Percentiles rank a stretch among this genome's conserved stretches.
Evolutionary conservation across 345 rosid species (phyloP).

Genomic region (Excoecaria cochinchinensis): DNA sequence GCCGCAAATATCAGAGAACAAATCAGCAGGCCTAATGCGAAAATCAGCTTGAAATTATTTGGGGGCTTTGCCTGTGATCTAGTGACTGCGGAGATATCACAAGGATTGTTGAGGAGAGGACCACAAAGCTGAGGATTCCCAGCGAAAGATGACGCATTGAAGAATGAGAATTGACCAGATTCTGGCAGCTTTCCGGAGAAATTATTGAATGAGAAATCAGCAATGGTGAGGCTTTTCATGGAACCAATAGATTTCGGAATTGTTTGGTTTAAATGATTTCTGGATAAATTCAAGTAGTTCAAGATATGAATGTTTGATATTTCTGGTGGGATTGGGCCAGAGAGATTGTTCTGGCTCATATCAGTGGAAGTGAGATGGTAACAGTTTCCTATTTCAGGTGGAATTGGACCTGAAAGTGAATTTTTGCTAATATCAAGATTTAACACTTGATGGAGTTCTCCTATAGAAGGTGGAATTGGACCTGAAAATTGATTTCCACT

Average conservation of each 20-base stretch:
- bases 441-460: constrained; percentile 25
- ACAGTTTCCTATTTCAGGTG: constrained; percentile 54
- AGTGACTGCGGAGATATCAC: constrained; percentile 45
- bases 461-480: constrained; percentile 27
- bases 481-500: constrained; percentile 64
- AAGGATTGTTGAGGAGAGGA: constrained; percentile 52
- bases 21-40: constrained; percentile 64
- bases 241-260: constrained; percentile 63
- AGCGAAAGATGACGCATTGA: constrained; percentile 75
- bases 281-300: constrained; percentile 78
- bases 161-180: constrained; percentile 68
- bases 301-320: constrained; percentile 51
- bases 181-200: constrained; percentile 77
- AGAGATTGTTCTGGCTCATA: constrained; percentile 68
- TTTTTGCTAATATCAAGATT: constrained; percentile 30
- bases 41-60: constrained; percentile 57
- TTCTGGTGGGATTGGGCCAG: constrained; percentile 67
- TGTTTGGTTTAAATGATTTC: constrained; percentile 61
- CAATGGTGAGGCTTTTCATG: constrained; percentile 77
- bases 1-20: constrained; percentile 67
- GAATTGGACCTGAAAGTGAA: constrained; percentile 42
- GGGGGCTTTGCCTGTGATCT: constrained; percentile 36
- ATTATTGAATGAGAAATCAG: constrained; percentile 85
- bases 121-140: constrained; percentile 93
- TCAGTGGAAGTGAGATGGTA: constrained; percentile 41